Base-by-base conservation (phyloP, 1,284 basidiomycete species). In the Bondarzewia mesenterica region DNA sequence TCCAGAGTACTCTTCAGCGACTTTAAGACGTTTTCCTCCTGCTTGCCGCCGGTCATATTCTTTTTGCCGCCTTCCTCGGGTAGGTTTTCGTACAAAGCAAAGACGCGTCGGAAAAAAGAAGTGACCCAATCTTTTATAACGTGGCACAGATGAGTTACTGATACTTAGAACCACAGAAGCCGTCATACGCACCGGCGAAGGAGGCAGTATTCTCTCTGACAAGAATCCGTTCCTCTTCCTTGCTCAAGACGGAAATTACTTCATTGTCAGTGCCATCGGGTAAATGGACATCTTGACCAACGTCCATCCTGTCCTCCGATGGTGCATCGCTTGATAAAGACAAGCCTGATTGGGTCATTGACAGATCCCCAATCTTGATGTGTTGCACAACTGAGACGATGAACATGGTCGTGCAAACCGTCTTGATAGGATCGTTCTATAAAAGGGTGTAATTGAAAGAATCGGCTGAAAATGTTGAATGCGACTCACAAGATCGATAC, bases 351-450 rank as follows among this genome's bases (percentile, higher is more conserved):
- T 74, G 73, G 47, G 75, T 73, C 56, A 74, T 74, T 7, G 85
- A 84, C 35, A 93, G 68, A 58, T 94, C 90, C 25, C 85, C 88
- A 48, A 97, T 75, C 63, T 85, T 85, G 54, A 96, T 81, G 54
- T 88, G 82, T 59, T 93, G 27, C 25, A 89, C 75, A 14, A 80
- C 77, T 48, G 82, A 78, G 39, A 86, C 74, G 50, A 96, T 87
- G 58, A 92, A 89, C 69, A 84, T 80, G 6, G 86, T 80, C 0
- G 88, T 78, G 54, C 82, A 86, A 42, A 93, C 72, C 2, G 94
- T 97, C 74, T 98, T 98, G 55, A 79, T 74, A 0, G 93, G 91
- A 56, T 98, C 94, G 64, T 97, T 98, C 78, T 95, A 52, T n/a
- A n/a, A n/a, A n/a, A n/a, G n/a, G n/a, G n/a, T n/a, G n/a, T n/a